Evolutionary conservation across 345 rosid species (phyloP), one percentile per base, ranked within the genome.

Genomic region (Salix exigua): DNA sequence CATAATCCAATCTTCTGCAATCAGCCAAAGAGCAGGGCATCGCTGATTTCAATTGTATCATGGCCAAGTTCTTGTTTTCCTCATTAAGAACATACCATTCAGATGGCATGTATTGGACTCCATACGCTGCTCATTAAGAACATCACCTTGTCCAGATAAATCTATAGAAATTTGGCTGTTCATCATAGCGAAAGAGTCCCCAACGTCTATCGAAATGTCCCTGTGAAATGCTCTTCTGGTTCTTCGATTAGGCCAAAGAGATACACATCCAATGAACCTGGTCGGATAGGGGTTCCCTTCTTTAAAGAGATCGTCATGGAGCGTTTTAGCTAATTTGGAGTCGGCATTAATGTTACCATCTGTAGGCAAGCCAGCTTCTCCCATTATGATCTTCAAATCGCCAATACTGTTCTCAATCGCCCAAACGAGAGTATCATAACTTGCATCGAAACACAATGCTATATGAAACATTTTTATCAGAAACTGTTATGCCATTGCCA

Each of bases 331-430:
- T 35, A 69, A 42, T 12, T 73, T 74, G 2, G 8, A 8, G 4
- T 72, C 85, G 0, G 88, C 97, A 16, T 68, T 66, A 17, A 63
- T 55, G 60, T 83, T 51, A 31, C 97, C 97, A 2, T 94, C 93
- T 1, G 98, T 94, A 0, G 98, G 99, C 97, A 98, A 96, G 2
- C 99, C 99, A 2, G 92, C 89, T 86, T 96, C 99, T 2, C 99
- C 99, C 14, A 96, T 89, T 0, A 92, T 12, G 73, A 96, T 87
- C 75, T 86, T 78, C 77, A 96, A 13, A 31, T 92, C 77, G 0
- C 85, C 60, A 50, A 48, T 21, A 0, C 92, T 92, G 14, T 79
- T 82, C 62, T 70, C 91, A 74, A 96, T 65, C 1, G 98, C 19
- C 83, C 81, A 89, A 17, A 91, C 87, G 1, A 96, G 90, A n/a